Percentiles rank a stretch among this genome's conserved stretches.
Evolutionary conservation across 371 early-diverging fungal species (phyloP).

Genomic region (Sporodiniella umbellata): DNA sequence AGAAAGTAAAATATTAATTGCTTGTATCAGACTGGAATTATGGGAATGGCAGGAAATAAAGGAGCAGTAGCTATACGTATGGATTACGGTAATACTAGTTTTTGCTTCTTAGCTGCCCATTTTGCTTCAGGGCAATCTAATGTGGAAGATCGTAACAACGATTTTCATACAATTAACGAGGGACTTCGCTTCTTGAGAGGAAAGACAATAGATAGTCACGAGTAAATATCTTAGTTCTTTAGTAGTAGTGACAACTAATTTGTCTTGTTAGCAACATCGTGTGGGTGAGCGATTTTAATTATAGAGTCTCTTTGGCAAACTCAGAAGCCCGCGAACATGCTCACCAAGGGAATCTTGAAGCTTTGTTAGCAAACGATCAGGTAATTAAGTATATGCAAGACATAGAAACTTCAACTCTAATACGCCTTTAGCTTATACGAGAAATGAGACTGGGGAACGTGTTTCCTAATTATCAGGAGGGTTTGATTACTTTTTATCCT

Average conservation of each 20-base stretch:
- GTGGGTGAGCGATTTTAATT: conserved; percentile 92
- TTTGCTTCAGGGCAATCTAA: conserved; percentile 74
- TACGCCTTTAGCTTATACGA: conserved; percentile 53
- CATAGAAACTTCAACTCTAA: conserved; percentile 26
- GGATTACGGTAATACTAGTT: conserved; percentile 78
- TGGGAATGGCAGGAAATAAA: conserved; percentile 87
- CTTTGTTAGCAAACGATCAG: conserved; percentile 49
- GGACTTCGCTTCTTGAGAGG: conserved; percentile 73
- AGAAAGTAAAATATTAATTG: not conserved
- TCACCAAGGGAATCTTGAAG: conserved; percentile 36
- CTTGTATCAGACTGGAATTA: conserved; percentile 62
- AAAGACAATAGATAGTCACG: conserved; percentile 66
- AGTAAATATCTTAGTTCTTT: conserved; percentile 41
- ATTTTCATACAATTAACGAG: conserved; percentile 77
- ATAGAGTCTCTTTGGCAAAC: conserved; percentile 71
- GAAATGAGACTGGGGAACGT: conserved; percentile 62
- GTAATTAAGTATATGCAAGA: conserved; percentile 18
- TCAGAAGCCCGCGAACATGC: conserved; percentile 50
- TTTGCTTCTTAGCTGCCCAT: conserved; percentile 91
- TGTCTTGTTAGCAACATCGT: conserved; percentile 58
- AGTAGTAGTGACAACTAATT: not conserved
- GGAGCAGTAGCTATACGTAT: conserved; percentile 88
- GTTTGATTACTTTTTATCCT: conserved; percentile 79
- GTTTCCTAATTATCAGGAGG: conserved; percentile 84
- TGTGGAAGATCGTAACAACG: conserved; percentile 81